Percentiles rank a stretch among this genome's conserved stretches.
Conservation (phyloP, 2,329 filamentous ascomycete genomes). For the Pseudocercospora eumusae region DNA sequence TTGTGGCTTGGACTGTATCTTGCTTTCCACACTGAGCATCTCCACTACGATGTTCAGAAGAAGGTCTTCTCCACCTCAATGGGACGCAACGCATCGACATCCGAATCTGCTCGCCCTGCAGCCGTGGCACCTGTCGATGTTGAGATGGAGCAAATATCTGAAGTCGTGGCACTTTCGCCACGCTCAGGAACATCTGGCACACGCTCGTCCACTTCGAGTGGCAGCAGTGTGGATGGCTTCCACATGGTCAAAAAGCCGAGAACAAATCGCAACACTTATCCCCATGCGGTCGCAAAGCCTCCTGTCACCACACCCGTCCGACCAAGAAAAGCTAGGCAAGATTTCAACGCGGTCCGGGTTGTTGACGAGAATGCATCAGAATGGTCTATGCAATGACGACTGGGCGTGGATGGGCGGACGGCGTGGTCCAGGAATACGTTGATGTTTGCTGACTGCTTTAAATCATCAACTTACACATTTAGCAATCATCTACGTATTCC, state of each 20-base stretch:
- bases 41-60: constrained; percentile 28
- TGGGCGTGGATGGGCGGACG: no score
- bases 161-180: neutral
- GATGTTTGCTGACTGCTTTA: no score
- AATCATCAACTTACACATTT: no score
- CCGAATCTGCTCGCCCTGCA: constrained; percentile 13
- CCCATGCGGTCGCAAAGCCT: neutral
- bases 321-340: neutral
- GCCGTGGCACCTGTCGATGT: constrained; percentile 15
- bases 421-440: no score
- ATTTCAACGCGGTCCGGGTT: no score
- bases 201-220: constrained; percentile 16
- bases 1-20: constrained; percentile 35
- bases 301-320: neutral
- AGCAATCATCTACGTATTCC: no score
- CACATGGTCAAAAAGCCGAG: constrained; percentile 22
- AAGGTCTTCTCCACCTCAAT: constrained; percentile 24
- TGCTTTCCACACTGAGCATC: constrained; percentile 29
- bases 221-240: constrained; percentile 27
- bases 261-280: neutral
- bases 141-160: constrained; percentile 10
- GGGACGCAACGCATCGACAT: neutral
- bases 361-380: no score
- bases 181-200: constrained; percentile 16
- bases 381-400: no score